Conservation (phyloP, 208 protist species). For the Endotrypanum monterogeii region DNA sequence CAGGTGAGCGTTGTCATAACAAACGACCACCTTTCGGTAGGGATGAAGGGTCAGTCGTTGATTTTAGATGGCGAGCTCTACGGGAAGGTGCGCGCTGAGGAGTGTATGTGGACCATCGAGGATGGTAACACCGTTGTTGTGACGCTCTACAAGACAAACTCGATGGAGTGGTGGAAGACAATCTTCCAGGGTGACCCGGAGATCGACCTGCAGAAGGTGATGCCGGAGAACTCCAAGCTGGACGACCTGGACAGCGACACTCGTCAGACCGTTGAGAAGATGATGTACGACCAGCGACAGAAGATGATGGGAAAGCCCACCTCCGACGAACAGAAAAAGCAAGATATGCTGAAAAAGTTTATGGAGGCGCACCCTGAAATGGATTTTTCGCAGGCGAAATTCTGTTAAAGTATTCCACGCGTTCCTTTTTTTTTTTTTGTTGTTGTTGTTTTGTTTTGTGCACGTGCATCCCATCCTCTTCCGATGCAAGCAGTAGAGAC, state of each 20-base stretch:
- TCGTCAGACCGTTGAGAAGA: slow-evolving; percentile 95
- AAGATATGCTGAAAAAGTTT: slow-evolving; percentile 94
- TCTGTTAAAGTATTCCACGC: slow-evolving; percentile 53
- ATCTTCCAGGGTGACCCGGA: slow-evolving; percentile 85
- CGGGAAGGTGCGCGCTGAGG: slow-evolving; percentile 69
- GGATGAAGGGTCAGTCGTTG: slow-evolving; percentile 77
- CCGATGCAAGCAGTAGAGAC: background rate
- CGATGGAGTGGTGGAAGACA: slow-evolving; percentile 94
- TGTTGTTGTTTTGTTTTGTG: background rate
- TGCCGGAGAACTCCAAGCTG: slow-evolving; percentile 95
- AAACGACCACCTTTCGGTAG: slow-evolving; percentile 65
- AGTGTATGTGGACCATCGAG: slow-evolving; percentile 94
- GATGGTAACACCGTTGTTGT: slow-evolving; percentile 86
- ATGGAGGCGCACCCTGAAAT: slow-evolving; percentile 95
- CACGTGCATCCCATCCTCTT: background rate
- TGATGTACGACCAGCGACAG: slow-evolving; percentile 96
- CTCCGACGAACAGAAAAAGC: slow-evolving; percentile 94
- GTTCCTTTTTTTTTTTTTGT: slow-evolving; percentile 1
- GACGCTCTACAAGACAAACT: slow-evolving; percentile 88
- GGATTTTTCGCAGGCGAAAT: slow-evolving; percentile 96
- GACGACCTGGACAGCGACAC: slow-evolving; percentile 94
- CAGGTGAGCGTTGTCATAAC: slow-evolving; percentile 81
- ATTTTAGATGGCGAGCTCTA: slow-evolving; percentile 88
- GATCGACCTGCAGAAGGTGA: slow-evolving; percentile 94
- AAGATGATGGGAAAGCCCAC: slow-evolving; percentile 95